phyloP scores from a whole-genome alignment of 768 basidiomycete genomes.

The Suillus sp. region DNA sequence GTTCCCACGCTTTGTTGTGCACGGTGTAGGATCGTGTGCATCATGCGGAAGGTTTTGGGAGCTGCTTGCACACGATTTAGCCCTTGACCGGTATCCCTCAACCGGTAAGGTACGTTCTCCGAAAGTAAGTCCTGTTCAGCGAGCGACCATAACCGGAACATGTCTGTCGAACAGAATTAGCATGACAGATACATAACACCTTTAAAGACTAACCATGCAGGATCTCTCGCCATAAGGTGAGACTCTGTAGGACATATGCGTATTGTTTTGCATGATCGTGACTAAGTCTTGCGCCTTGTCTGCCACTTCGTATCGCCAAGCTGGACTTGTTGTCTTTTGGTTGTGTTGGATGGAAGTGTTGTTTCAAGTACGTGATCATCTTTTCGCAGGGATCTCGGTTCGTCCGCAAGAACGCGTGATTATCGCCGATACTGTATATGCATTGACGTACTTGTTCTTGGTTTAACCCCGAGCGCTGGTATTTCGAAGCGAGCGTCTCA shows the following conservation, averaged over 20 bases:
- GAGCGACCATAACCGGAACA: conserved; percentile 86
- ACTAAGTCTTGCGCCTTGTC: conserved; percentile 75
- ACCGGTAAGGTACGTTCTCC: conserved; percentile 70
- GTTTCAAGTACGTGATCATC: conserved; percentile 76
- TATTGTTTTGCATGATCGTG: conserved; percentile 88
- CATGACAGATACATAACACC: conserved; percentile 12
- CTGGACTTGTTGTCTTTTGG: conserved; percentile 64
- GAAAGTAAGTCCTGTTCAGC: conserved; percentile 83
- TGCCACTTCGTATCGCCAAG: conserved; percentile 81
- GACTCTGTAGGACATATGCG: conserved; percentile 81
- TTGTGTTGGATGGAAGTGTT: conserved; percentile 75
- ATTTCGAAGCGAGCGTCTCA: conserved; percentile 67
- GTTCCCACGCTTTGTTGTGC: conserved; percentile 79
- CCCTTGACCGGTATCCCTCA: conserved; percentile 90
- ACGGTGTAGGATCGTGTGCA: conserved; percentile 84
- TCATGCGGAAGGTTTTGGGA: conserved; percentile 88
- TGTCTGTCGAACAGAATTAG: conserved; percentile 48
- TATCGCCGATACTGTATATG: conserved; percentile 87
- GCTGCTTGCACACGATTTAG: conserved; percentile 86
- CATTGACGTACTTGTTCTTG: conserved; percentile 76
- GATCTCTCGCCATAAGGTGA: conserved; percentile 87
- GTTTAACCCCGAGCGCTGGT: conserved; percentile 56
- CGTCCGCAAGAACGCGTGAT: conserved; percentile 82
- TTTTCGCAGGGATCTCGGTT: conserved; percentile 89
- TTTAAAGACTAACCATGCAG: conserved; percentile 59